Base-by-base conservation (phyloP, 2,329 filamentous ascomycete genomes). In the Trichophyton mentagrophytes region DNA sequence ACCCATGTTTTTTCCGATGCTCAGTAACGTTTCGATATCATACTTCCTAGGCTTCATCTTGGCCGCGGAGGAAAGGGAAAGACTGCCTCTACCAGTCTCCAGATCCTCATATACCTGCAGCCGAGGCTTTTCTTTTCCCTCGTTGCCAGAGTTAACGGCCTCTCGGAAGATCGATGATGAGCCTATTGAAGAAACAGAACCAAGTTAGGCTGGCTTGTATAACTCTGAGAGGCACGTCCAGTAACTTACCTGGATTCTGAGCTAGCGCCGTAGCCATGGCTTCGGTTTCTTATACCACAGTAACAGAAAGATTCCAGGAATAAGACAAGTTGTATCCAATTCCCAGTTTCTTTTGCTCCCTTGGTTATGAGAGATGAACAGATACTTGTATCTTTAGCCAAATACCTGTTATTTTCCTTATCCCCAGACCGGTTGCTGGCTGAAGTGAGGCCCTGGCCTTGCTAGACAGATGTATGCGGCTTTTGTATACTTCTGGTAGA, bases 1-100 rank as follows among this genome's bases (percentile, higher is more conserved):
- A 17, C 47, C 61, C 15, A 64, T 5, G 53, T 66, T 65, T 56
- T 65, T 64, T 59, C 65, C 66, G 58, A 75, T 64, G 40, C 69
- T 69, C 67, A 75, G 64, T 46, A 76, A 66, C 6, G 72, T 72
- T 61, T 67, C 67, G 59, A 74, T 69, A 47, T 70, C 70, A 65
- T 76, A 76, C 73, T 68, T 70, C 68, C 62, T 57, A 38, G 58
- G 22, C 27, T 65, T 57, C 2, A 55, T 47, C 22, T 22, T 15
- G 5, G 11, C 40, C 27, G 47, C n/a, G n/a, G 20, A 11, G 5
- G 33, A 15, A 30, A 47, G n/a, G 8, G 22, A 53, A 7, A 4
- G 15, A 20, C 36, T 44, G 1, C 51, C 51, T 55, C 11, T 36
- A 1, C 9, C n/a, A 6, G 13, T 2, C 3, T 36, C 51, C 15